These are phyloP conservation scores for Dendrobium catenatum DNA, from an alignment of 106 monocot genomes.

Conservation along the genomic window DNA sequence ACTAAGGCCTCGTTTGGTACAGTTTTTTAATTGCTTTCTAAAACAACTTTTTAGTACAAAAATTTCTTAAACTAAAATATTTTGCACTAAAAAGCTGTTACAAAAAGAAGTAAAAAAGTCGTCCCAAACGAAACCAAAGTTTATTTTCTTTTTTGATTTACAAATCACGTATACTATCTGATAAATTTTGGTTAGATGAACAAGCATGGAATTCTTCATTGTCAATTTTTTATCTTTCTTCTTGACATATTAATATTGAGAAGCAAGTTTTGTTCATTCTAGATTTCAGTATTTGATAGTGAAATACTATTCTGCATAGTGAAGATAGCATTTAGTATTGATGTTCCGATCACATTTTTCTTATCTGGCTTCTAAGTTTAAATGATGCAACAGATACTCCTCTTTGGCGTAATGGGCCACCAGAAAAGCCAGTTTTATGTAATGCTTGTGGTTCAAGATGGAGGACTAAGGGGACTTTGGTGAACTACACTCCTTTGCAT, in stretches of 20 bases:
- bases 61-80: no score
- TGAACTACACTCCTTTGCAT: slow-evolving; percentile 91
- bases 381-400: slow-evolving; percentile 75
- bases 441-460: slow-evolving; percentile 99
- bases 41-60: no score
- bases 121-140: background rate
- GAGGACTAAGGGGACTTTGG: slow-evolving; percentile 93
- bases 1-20: background rate
- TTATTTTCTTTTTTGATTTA: background rate
- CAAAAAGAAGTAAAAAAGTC: no score
- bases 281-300: no score
- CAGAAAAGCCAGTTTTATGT: slow-evolving; percentile 94
- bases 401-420: slow-evolving; percentile 98
- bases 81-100: no score
- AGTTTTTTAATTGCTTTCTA: no score
- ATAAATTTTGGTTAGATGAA: background rate
- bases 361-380: background rate
- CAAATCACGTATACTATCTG: background rate
- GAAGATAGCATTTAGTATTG: background rate
- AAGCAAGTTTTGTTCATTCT: background rate
- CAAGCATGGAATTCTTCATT: background rate
- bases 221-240: background rate
- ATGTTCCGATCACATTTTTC: no score
- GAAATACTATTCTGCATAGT: no score
- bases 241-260: background rate